Conservation (phyloP, 1,284 basidiomycete species). For the Coriolopsis trogii region DNA sequence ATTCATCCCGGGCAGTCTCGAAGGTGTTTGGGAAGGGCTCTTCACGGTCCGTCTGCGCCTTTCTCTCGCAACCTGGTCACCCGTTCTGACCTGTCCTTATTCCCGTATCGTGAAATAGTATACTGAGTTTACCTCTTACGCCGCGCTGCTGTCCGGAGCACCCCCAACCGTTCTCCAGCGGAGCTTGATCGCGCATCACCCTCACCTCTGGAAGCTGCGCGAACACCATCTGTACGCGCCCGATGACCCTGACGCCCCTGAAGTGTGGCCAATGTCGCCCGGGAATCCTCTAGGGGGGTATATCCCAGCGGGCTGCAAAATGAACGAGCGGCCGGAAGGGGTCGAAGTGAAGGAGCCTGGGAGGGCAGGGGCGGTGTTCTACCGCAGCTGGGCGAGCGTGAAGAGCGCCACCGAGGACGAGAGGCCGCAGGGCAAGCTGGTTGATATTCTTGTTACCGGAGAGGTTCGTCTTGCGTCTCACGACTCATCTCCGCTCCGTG, state of each 20-base stretch:
- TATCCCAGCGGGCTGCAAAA: slow-evolving; percentile 50
- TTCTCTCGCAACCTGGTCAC: too few species aligned
- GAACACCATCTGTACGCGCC: slow-evolving; percentile 61
- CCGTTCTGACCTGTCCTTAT: too few species aligned
- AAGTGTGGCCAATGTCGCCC: slow-evolving; percentile 30
- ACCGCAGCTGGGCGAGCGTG: slow-evolving; percentile 36
- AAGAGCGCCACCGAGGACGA: slow-evolving; percentile 21
- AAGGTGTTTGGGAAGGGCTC: slow-evolving; percentile 76
- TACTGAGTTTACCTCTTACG: slow-evolving; percentile 72
- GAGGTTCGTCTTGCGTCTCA: slow-evolving; percentile 49
- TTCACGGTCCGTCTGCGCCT: slow-evolving; percentile 57
- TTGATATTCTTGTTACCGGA: slow-evolving; percentile 69
- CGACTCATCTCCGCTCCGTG: background rate
- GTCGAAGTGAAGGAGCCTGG: slow-evolving; percentile 47
- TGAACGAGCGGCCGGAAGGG: slow-evolving; percentile 45
- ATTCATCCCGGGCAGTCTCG: slow-evolving; percentile 65
- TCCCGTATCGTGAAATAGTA: slow-evolving; percentile 47
- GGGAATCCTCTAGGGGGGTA: slow-evolving; percentile 50
- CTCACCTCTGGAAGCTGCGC: slow-evolving; percentile 77
- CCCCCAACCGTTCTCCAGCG: slow-evolving; percentile 57
- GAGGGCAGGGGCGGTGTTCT: slow-evolving; percentile 39
- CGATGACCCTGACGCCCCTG: slow-evolving; percentile 15
- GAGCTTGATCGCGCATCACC: slow-evolving; percentile 64
- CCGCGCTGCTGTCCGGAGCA: slow-evolving; percentile 62
- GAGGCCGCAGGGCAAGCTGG: slow-evolving; percentile 36